A percentile compares a stretch with the other conserved stretches of the same genome.
Evolutionary conservation across 495 filamentous ascomycete genomes (phyloP).

Genomic region (Thozetella sp.): DNA sequence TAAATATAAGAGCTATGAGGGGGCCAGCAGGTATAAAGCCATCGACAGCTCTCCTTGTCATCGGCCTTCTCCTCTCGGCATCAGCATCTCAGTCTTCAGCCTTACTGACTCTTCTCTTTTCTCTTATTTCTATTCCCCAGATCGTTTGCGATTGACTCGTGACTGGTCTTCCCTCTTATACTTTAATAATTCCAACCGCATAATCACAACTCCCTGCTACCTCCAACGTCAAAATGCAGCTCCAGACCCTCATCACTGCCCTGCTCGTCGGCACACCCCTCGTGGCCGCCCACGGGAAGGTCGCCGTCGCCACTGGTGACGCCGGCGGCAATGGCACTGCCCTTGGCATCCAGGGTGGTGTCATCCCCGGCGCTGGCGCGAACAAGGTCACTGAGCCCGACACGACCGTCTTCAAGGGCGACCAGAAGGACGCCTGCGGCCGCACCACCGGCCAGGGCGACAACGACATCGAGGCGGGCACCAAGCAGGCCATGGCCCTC

Average conservation of each 20-base stretch:
- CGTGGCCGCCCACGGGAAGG: constrained; percentile 1
- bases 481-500: constrained; percentile 7
- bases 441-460: constrained; percentile 3
- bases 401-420: constrained; percentile 11
- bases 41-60: neutral
- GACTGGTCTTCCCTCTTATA: neutral
- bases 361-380: constrained; percentile 6
- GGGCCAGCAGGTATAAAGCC: neutral
- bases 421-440: constrained; percentile 2
- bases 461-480: constrained; percentile 8
- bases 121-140: neutral
- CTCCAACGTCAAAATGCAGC: neutral
- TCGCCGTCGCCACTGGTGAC: constrained; percentile 6
- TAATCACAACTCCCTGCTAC: neutral
- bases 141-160: neutral
- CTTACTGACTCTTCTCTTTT: neutral
- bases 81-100: neutral
- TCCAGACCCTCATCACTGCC: neutral
- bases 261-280: neutral
- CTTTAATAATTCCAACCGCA: neutral
- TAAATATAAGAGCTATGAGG: no score
- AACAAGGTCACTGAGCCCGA: constrained; percentile 10
- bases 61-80: neutral
- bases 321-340: constrained; percentile 11
- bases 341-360: constrained; percentile 9